Evolutionary conservation across 768 basidiomycete species (phyloP).

Genomic region (Leucosporidium yakuticum): DNA sequence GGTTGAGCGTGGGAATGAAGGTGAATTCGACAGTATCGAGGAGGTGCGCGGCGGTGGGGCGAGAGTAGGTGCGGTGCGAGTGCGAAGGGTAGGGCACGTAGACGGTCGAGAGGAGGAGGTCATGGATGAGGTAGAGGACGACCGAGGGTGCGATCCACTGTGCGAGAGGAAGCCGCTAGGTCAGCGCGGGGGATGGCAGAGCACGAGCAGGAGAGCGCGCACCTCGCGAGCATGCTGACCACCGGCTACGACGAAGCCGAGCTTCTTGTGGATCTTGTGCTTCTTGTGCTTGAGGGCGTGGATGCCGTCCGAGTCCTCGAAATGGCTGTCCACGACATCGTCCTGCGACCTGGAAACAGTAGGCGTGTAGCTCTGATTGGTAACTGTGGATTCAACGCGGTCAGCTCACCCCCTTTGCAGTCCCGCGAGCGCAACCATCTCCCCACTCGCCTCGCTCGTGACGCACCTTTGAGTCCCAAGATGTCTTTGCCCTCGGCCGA

Average conservation of each 20-base stretch:
- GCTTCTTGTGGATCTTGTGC: conserved; percentile 42
- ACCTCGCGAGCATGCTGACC: conserved; percentile 64
- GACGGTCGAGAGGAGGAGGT: conserved; percentile 48
- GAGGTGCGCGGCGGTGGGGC: conserved; percentile 47
- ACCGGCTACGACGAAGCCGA: conserved; percentile 63
- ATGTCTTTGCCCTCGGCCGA: conserved; percentile 59
- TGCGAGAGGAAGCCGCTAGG: not conserved
- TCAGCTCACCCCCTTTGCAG: not conserved
- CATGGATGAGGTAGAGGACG: conserved; percentile 65
- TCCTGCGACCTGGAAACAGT: conserved; percentile 13
- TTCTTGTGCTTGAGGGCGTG: conserved; percentile 11
- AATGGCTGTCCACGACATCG: conserved; percentile 23
- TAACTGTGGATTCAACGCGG: not conserved
- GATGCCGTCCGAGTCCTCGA: conserved; percentile 7
- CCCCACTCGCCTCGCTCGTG: conserved; percentile 14
- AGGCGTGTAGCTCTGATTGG: not conserved
- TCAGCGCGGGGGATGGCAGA: not conserved
- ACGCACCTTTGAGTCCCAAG: conserved; percentile 47
- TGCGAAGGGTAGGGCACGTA: conserved; percentile 41
- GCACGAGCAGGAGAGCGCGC: conserved; percentile 39
- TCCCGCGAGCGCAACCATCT: no score
- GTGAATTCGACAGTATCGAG: conserved; percentile 53
- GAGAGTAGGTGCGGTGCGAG: conserved; percentile 50
- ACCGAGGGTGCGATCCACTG: conserved; percentile 78
- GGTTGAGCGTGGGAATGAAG: conserved; percentile 54